A percentile compares a stretch with the other conserved stretches of the same genome.
Evolutionary conservation across 176 grass and related monocot species (phyloP).

Genomic region (Metroxylon sagu): DNA sequence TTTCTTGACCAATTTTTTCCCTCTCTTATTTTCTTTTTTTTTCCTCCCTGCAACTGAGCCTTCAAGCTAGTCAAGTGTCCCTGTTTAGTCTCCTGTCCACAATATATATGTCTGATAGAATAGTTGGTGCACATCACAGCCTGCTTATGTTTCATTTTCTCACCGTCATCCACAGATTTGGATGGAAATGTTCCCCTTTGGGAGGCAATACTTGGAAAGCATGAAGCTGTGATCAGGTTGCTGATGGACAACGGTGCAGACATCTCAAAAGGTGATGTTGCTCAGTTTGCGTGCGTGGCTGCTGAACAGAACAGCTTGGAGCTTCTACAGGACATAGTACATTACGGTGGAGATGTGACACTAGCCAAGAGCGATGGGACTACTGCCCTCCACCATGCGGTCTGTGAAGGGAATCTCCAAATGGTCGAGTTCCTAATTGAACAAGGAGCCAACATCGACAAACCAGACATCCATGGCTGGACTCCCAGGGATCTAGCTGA

Average conservation of each 20-base stretch:
- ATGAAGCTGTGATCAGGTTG: conserved; percentile 40
- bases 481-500: conserved; percentile 60
- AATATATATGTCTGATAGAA: too few relatives aligned
- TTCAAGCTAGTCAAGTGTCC: too few relatives aligned
- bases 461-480: conserved; percentile 40
- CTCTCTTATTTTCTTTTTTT: too few relatives aligned
- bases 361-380: conserved; percentile 39
- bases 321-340: conserved; percentile 48
- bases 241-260: conserved; percentile 45
- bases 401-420: conserved; percentile 60
- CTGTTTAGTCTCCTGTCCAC: too few relatives aligned
- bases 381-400: conserved; percentile 62
- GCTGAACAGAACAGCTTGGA: conserved; percentile 46
- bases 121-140: too few relatives aligned
- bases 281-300: conserved; percentile 44
- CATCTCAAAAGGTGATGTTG: conserved; percentile 49
- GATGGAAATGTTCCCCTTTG: conserved; percentile 77
- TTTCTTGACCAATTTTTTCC: too few relatives aligned
- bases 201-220: conserved; percentile 67
- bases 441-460: conserved; percentile 42
- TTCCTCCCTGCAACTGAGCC: too few relatives aligned
- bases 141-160: too few relatives aligned
- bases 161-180: conserved; percentile 34
- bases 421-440: conserved; percentile 62
- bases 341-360: conserved; percentile 40